These are phyloP conservation scores for Plasmopara halstedii DNA, from an alignment of 352 stramenopile species.

Conservation along the genomic window DNA sequence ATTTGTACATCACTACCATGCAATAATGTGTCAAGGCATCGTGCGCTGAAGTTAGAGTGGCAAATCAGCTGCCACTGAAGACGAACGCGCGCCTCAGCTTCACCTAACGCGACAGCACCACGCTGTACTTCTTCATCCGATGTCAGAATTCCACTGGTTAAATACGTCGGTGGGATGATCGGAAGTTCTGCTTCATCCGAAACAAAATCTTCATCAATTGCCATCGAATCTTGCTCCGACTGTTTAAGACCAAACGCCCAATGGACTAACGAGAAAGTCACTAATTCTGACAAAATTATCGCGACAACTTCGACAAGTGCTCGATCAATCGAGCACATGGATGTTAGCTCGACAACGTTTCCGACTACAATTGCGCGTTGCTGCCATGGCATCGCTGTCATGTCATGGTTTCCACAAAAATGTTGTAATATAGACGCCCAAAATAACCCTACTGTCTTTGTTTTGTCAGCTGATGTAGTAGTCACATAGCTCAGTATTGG, in stretches of 20 bases:
- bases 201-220: slow-evolving; percentile 15
- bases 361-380: slow-evolving; percentile 25
- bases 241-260: slow-evolving; percentile 35
- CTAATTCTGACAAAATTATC: slow-evolving; percentile 17
- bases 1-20: not conserved
- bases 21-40: slow-evolving; percentile 27
- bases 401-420: not conserved
- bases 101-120: slow-evolving; percentile 2
- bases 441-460: slow-evolving; percentile 1
- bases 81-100: slow-evolving; percentile 17
- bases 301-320: slow-evolving; percentile 15
- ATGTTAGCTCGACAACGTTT: slow-evolving; percentile 30
- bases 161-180: slow-evolving; percentile 6
- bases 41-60: slow-evolving; percentile 29
- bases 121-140: slow-evolving; percentile 16
- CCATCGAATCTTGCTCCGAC: slow-evolving; percentile 8
- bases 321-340: slow-evolving; percentile 18
- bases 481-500: slow-evolving; percentile 14
- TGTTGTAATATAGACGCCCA: slow-evolving; percentile 8
- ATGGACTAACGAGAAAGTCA: slow-evolving; percentile 23
- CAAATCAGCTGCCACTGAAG: slow-evolving; percentile 40
- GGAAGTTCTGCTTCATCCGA: slow-evolving; percentile 18
- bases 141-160: not conserved
- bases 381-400: slow-evolving; percentile 18
- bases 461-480: slow-evolving; percentile 1